Conservation (phyloP, 1,284 basidiomycete genomes). For the Trichosporon asahii region DNA sequence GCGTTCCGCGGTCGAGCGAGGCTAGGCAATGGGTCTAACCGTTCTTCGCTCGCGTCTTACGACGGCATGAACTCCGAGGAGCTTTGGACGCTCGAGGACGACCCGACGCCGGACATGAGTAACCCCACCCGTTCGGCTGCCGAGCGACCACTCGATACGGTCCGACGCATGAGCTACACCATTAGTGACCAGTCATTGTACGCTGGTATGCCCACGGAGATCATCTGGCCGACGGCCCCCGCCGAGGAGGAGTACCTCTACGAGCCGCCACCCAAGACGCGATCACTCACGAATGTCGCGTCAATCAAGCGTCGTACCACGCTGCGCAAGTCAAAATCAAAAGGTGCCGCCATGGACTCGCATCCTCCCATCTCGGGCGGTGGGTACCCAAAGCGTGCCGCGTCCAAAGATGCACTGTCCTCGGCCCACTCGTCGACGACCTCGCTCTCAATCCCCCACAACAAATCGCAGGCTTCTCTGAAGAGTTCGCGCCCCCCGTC, state of each 20-base stretch:
- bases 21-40: constrained; percentile 28
- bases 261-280: constrained; percentile 29
- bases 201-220: constrained; percentile 27
- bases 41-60: constrained; percentile 35
- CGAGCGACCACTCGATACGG: constrained; percentile 49
- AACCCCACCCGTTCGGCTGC: constrained; percentile 43
- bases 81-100: constrained; percentile 41
- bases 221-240: constrained; percentile 38
- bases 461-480: constrained; percentile 36
- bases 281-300: constrained; percentile 39
- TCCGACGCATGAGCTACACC: constrained; percentile 38
- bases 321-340: constrained; percentile 23
- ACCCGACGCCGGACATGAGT: constrained; percentile 43
- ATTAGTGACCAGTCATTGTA: constrained; percentile 24
- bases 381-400: constrained; percentile 11
- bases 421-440: constrained; percentile 47
- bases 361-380: constrained; percentile 19
- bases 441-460: constrained; percentile 34
- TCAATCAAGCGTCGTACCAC: constrained; percentile 24
- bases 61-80: constrained; percentile 44
- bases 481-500: constrained; percentile 31
- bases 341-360: constrained; percentile 22
- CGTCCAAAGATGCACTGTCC: constrained; percentile 25
- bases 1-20: constrained; percentile 17
- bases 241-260: constrained; percentile 22